Conservation (phyloP, 768 basidiomycete species). For the Kwoniella shandongensis region DNA sequence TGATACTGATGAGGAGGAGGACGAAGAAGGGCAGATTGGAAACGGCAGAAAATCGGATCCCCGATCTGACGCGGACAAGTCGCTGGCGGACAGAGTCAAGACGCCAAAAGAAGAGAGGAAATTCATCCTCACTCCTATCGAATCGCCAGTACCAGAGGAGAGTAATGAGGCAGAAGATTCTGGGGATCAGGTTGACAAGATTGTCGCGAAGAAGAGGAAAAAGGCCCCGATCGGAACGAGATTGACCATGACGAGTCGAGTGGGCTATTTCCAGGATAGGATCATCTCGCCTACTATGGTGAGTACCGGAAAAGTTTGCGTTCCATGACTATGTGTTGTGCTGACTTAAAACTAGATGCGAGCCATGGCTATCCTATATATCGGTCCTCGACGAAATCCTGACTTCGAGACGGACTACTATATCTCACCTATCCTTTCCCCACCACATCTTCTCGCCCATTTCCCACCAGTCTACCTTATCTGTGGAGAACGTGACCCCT, state of each 20-base stretch:
- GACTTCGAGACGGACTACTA: slow-evolving; percentile 94
- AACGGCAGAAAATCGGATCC: slow-evolving; percentile 50
- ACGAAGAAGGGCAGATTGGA: slow-evolving; percentile 50
- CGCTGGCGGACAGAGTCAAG: slow-evolving; percentile 67
- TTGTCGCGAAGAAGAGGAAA: slow-evolving; percentile 54
- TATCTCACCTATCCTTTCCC: slow-evolving; percentile 91
- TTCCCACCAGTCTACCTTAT: slow-evolving; percentile 93
- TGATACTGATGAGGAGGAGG: slow-evolving; percentile 58
- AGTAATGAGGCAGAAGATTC: background rate
- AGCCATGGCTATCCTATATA: slow-evolving; percentile 96
- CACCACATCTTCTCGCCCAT: slow-evolving; percentile 75
- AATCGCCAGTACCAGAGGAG: slow-evolving; percentile 6
- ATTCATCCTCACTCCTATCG: slow-evolving; percentile 7
- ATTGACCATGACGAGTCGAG: slow-evolving; percentile 91
- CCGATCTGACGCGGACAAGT: slow-evolving; percentile 67
- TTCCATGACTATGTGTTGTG: background rate
- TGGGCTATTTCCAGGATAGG: slow-evolving; percentile 88
- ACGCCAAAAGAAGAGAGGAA: slow-evolving; percentile 51
- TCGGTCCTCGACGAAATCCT: slow-evolving; percentile 89
- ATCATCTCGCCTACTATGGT: slow-evolving; percentile 97
- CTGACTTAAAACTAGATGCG: slow-evolving; percentile 71
- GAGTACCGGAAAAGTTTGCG: slow-evolving; percentile 47
- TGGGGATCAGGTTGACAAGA: slow-evolving; percentile 53
- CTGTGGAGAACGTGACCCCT: slow-evolving; percentile 85
- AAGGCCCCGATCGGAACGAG: slow-evolving; percentile 72